phyloP scores from a whole-genome alignment of 2,329 filamentous ascomycete species.

The Boeremia lycopersici region DNA sequence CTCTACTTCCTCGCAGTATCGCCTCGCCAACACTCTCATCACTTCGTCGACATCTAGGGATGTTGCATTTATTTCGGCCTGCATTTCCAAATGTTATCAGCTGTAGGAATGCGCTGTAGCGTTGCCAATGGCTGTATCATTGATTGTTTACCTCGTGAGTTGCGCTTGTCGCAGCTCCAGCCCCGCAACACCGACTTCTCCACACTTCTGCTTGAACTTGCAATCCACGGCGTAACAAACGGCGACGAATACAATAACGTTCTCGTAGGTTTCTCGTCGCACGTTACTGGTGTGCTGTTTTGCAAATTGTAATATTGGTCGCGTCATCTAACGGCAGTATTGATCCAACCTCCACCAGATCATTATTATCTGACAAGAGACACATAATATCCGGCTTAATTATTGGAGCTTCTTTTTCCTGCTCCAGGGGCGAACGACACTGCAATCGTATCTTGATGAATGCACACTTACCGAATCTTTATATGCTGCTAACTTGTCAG shows the following conservation, averaged over 20 bases:
- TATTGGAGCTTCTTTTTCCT: too few species aligned
- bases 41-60: background rate
- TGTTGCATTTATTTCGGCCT: background rate
- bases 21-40: conserved; percentile 18
- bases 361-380: too few species aligned
- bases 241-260: background rate
- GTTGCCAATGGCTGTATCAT: conserved; percentile 2
- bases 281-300: too few species aligned
- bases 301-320: background rate
- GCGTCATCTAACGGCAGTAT: background rate
- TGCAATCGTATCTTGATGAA: too few species aligned
- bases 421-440: too few species aligned
- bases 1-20: conserved; percentile 17
- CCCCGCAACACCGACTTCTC: conserved; percentile 18
- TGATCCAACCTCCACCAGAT: too few species aligned
- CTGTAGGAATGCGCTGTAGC: background rate
- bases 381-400: too few species aligned
- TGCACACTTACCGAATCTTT: too few species aligned
- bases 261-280: too few species aligned
- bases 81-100: background rate
- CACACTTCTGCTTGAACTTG: background rate
- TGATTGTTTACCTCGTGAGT: conserved; percentile 4
- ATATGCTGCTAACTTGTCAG: too few species aligned
- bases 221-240: too few species aligned
- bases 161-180: conserved; percentile 4